Conservation (phyloP, 2,329 filamentous ascomycete species). For the Sclerotinia nivalis region DNA sequence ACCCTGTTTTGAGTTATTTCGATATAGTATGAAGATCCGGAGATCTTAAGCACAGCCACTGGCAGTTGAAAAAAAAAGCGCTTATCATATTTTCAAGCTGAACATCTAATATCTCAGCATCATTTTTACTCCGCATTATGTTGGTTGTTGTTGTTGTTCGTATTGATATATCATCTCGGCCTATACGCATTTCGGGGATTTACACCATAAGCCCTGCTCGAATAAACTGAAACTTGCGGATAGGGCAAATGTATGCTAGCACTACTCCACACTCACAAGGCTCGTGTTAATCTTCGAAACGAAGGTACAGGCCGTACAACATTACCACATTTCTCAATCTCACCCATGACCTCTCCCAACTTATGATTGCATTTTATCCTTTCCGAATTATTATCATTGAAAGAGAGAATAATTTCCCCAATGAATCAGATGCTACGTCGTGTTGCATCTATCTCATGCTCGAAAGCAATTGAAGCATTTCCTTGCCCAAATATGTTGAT, state of each 20-base stretch:
- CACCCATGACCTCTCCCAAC: conserved; percentile 1
- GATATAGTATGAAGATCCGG: neutral
- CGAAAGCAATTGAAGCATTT: neutral
- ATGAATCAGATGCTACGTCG: conserved; percentile 7
- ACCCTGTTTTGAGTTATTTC: neutral
- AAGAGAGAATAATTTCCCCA: neutral
- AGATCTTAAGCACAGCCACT: conserved; percentile 22
- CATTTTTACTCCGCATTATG: neutral
- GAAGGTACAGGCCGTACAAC: neutral
- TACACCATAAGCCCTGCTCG: neutral
- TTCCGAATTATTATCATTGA: neutral
- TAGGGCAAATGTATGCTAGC: conserved; percentile 4
- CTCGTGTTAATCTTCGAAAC: conserved; percentile 21
- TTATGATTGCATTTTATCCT: neutral
- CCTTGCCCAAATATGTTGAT: neutral
- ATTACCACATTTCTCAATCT: neutral
- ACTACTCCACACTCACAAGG: conserved; percentile 22
- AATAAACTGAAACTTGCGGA: conserved; percentile 1
- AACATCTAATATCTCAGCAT: neutral
- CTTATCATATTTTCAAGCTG: neutral
- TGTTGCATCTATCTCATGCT: conserved; percentile 7
- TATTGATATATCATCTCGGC: neutral
- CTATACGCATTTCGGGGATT: neutral
- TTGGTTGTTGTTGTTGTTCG: neutral
- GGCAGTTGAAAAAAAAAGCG: conserved; percentile 5